Base-by-base conservation (phyloP, 2,329 filamentous ascomycete species). In the Pleoardoris graminearum region DNA sequence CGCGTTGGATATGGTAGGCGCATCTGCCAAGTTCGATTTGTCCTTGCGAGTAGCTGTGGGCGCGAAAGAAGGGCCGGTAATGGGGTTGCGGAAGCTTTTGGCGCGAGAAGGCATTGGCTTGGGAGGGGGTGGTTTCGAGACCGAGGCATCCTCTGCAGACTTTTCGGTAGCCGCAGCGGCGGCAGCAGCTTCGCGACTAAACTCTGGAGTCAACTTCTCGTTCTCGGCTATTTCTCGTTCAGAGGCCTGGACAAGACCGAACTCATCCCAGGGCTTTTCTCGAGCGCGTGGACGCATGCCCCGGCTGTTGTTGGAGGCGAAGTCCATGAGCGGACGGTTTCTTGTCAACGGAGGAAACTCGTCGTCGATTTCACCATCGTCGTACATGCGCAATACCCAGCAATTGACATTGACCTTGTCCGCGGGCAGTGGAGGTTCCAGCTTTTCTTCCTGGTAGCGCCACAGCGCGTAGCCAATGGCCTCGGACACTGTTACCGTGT, bases 321-420 rank as follows among this genome's bases (percentile, higher is more conserved):
- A 94, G 17, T 90, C 85, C 5, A 83, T 84, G n/a, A 94, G 79
- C 2, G 86, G 82, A 63, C 88, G 88, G 19, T 84, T 90, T 30
- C 90, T 82, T 52, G 89, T 87, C 35, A 94, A 79, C 0, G 90
- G 86, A 27, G 89, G 89, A 59, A 94, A 94, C 66, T 94, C 90
- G 59, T 91, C 88, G 61, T 95, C 90, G 1, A 93, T 86, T 66
- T 94, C 90, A 43, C 88, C 90, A 50, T 90, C 89, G 67, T 94
- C 85, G 7, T 92, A 89, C 85, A 95, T 91, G 35, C 89, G 83
- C 50, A 95, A 75, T 21, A 86, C 90, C 88, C 89, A 94, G 77
- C 85, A 85, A 66, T 93, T 93, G 61, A 92, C 86, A 61, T 90
- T 90, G 47, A 85, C 78, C 66, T 90, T 89, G 45, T 86, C 82